phyloP scores from a whole-genome alignment of 2,329 filamentous ascomycete genomes.

The Aspergillus fructus region DNA sequence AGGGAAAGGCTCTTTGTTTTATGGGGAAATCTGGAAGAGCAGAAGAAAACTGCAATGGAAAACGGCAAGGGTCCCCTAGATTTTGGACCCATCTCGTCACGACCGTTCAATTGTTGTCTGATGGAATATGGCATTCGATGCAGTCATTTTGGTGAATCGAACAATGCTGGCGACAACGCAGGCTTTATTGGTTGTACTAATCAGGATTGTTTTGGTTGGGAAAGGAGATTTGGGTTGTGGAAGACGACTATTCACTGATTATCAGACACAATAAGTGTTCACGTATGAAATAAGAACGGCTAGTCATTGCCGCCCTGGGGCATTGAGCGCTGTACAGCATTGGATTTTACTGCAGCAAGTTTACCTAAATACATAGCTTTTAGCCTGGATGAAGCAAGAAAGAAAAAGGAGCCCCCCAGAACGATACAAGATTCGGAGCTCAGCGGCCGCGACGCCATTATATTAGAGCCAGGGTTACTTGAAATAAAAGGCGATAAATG shows the following conservation, averaged over 20 bases:
- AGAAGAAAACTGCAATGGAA: conserved; percentile 48
- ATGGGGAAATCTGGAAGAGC: conserved; percentile 84
- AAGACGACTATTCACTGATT: conserved; percentile 57
- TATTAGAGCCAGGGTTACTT: conserved; percentile 1
- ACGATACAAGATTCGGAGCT: background rate
- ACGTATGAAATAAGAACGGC: background rate
- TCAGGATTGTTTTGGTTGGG: conserved; percentile 53
- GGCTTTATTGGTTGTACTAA: conserved; percentile 38
- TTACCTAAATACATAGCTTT: background rate
- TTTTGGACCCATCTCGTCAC: conserved; percentile 47
- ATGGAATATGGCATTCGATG: conserved; percentile 65
- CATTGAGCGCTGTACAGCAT: background rate
- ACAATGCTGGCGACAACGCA: conserved; percentile 37
- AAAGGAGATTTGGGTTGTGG: conserved; percentile 64
- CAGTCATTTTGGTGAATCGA: conserved; percentile 33
- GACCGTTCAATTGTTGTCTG: conserved; percentile 69
- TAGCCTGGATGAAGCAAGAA: background rate
- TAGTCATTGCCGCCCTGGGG: background rate
- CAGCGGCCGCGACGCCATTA: conserved; percentile 1
- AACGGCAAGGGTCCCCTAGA: conserved; percentile 15
- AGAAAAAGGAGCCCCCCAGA: background rate
- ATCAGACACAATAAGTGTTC: background rate
- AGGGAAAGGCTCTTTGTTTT: conserved; percentile 71
- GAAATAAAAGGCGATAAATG: background rate
- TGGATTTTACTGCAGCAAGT: background rate